These are phyloP conservation scores for Nemania sp. DNA, from an alignment of 2,329 filamentous ascomycete species.

Conservation along the genomic window DNA sequence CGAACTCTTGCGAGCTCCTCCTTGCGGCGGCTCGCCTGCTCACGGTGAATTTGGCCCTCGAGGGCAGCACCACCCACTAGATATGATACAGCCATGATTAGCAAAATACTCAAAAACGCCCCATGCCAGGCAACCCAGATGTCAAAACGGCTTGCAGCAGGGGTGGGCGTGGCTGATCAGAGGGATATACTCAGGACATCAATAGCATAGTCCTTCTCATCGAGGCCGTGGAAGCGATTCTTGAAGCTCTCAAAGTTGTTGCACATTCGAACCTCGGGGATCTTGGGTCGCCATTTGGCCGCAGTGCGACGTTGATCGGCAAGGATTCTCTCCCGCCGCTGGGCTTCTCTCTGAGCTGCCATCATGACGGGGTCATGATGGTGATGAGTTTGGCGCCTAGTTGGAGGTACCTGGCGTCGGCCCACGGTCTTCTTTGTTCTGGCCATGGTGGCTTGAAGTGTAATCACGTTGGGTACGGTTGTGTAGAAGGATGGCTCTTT, in stretches of 20 bases:
- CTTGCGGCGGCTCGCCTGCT: slow-evolving; percentile 43
- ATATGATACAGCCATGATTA: neutral
- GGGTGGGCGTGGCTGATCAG: neutral
- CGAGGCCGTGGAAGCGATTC: slow-evolving; percentile 45
- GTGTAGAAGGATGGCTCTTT: no score
- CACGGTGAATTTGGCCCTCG: slow-evolving; percentile 46
- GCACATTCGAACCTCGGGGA: slow-evolving; percentile 47
- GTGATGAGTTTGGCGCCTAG: neutral
- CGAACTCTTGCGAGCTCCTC: slow-evolving; percentile 44
- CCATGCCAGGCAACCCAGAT: neutral
- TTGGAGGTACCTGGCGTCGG: neutral
- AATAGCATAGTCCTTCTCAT: slow-evolving; percentile 46
- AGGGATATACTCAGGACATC: slow-evolving; percentile 42
- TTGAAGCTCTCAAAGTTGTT: slow-evolving; percentile 52
- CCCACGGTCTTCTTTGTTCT: no score
- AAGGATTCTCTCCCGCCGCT: slow-evolving; percentile 45
- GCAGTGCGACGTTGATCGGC: slow-evolving; percentile 43
- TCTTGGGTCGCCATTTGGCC: slow-evolving; percentile 48
- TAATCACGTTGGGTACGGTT: no score
- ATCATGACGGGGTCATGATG: slow-evolving; percentile 30
- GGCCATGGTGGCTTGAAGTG: no score
- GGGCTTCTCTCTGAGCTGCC: slow-evolving; percentile 43
- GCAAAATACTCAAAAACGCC: neutral
- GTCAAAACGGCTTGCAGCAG: no score
- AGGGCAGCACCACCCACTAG: slow-evolving; percentile 40